A percentile compares a stretch with the other conserved stretches of the same genome.
Evolutionary conservation across 768 basidiomycete genomes (phyloP).

Genomic region (Kwoniella sp.): DNA sequence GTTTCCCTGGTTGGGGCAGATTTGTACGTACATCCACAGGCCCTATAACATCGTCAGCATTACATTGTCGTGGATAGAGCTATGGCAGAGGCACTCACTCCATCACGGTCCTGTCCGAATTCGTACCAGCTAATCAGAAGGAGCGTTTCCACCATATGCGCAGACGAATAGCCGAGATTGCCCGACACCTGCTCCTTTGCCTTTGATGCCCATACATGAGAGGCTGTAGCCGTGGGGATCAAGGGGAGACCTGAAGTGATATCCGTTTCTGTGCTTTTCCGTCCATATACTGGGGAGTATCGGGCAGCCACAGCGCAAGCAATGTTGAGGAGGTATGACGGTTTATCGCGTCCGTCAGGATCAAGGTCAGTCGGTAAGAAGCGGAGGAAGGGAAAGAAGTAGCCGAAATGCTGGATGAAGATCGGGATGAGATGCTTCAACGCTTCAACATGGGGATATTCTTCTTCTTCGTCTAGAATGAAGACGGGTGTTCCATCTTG

Average conservation of each 20-base stretch:
- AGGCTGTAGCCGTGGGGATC: background rate
- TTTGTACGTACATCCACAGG: constrained; percentile 25
- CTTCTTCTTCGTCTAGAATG: constrained; percentile 4
- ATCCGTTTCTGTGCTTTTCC: background rate
- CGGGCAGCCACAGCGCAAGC: constrained; percentile 24
- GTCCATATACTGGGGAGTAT: constrained; percentile 19
- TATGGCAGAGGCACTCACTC: constrained; percentile 6
- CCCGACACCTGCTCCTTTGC: constrained; percentile 25
- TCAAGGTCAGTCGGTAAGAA: background rate
- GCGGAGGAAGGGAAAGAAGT: constrained; percentile 28
- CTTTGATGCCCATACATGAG: constrained; percentile 22
- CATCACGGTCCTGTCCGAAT: constrained; percentile 31
- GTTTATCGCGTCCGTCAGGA: background rate
- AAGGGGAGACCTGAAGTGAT: background rate
- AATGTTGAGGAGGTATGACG: constrained; percentile 24
- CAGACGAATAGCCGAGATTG: constrained; percentile 11
- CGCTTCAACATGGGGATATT: constrained; percentile 10
- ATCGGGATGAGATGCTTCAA: constrained; percentile 17
- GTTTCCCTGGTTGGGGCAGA: background rate
- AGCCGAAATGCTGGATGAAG: constrained; percentile 27
- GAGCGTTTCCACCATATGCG: constrained; percentile 20
- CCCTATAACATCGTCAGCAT: constrained; percentile 20
- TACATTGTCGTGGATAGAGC: background rate
- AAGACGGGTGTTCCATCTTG: background rate
- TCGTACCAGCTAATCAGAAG: constrained; percentile 34